A percentile compares a stretch with the other conserved stretches of the same genome.
These are phyloP conservation scores for Metschnikowia orientalis DNA, from an alignment of 805 yeast genomes.

Conservation along the genomic window DNA sequence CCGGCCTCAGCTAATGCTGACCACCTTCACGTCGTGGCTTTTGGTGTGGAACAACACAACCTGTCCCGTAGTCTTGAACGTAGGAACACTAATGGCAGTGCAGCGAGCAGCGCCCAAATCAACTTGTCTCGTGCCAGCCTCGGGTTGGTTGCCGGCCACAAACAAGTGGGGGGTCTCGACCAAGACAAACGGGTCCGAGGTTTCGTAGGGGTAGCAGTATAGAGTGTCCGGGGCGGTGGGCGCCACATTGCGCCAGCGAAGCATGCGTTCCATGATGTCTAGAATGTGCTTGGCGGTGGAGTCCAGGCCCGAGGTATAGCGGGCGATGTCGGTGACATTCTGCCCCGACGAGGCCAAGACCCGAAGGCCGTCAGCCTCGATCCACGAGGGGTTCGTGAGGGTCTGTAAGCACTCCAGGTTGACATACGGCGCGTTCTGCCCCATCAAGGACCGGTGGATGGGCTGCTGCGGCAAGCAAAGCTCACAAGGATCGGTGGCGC, in stretches of 20 bases:
- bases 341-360: conserved; percentile 81
- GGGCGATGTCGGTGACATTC: conserved; percentile 70
- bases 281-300: conserved; percentile 6
- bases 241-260: conserved; percentile 79
- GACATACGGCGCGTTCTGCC: conserved; percentile 39
- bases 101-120: conserved; percentile 33
- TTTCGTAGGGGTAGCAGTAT: conserved; percentile 79
- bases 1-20: no score
- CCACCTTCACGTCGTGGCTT: conserved; percentile 51
- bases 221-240: conserved; percentile 97
- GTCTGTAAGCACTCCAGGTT: conserved; percentile 17
- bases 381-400: conserved; percentile 67
- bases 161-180: conserved; percentile 80
- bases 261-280: conserved; percentile 52
- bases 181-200: conserved; percentile 77
- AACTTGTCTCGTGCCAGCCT: conserved; percentile 45
- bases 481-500: conserved; percentile 81
- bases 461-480: conserved; percentile 85
- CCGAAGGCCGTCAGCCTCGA: conserved; percentile 49
- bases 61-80: conserved; percentile 61
- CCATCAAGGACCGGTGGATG: conserved; percentile 72
- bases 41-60: conserved; percentile 57
- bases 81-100: conserved; percentile 64
- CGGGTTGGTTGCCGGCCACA: conserved; percentile 78
- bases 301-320: conserved; percentile 49